Percentiles rank a stretch among this genome's conserved stretches.
Conservation (phyloP, 2,329 filamentous ascomycete genomes). For the Corynespora cassiicola region DNA sequence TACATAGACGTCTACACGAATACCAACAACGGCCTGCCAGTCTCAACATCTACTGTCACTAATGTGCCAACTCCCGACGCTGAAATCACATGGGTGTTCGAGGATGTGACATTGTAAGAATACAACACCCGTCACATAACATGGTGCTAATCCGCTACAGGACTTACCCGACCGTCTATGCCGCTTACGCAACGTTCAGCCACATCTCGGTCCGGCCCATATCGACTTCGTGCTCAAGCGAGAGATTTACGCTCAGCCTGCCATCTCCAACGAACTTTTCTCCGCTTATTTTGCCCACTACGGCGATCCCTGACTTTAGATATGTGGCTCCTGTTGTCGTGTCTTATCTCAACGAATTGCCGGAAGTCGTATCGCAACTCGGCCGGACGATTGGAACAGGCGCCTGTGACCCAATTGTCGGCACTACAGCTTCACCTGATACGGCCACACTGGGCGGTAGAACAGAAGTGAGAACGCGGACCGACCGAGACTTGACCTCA, state of each 20-base stretch:
- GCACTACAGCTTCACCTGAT: constrained; percentile 1
- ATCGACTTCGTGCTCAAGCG: constrained; percentile 24
- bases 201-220: constrained; percentile 29
- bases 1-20: constrained; percentile 32
- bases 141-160: neutral
- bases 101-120: constrained; percentile 26
- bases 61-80: constrained; percentile 17
- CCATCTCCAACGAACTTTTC: constrained; percentile 35
- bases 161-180: constrained; percentile 41
- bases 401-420: constrained; percentile 42
- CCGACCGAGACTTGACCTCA: too few species aligned
- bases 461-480: constrained; percentile 12
- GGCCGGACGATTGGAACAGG: constrained; percentile 28
- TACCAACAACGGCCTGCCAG: too few species aligned
- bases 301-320: constrained; percentile 25
- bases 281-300: constrained; percentile 26
- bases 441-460: constrained; percentile 14
- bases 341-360: constrained; percentile 34
- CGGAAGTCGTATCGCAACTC: constrained; percentile 37
- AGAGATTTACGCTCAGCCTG: constrained; percentile 21
- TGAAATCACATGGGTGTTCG: constrained; percentile 35
- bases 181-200: constrained; percentile 37
- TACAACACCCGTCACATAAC: too few species aligned
- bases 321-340: constrained; percentile 36
- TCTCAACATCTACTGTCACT: constrained; percentile 19